phyloP scores from a whole-genome alignment of 2,329 filamentous ascomycete genomes.

The Camillea tinctor region DNA sequence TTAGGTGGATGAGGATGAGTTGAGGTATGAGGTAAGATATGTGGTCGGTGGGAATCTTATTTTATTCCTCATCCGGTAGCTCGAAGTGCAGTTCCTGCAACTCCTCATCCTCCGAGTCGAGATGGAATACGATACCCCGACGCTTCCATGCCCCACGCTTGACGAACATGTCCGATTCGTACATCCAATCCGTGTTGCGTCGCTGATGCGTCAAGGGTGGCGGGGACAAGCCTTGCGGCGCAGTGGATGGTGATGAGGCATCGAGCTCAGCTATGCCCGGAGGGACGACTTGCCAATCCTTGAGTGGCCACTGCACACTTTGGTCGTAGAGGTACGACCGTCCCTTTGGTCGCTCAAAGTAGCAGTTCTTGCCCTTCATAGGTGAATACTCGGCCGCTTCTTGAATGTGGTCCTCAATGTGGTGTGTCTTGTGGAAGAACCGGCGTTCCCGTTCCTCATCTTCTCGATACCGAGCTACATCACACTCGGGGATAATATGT shows the following conservation, averaged over 20 bases:
- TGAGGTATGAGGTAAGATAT: background rate
- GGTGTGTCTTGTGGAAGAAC: conserved; percentile 23
- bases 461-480: conserved; percentile 23
- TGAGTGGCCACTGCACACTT: conserved; percentile 32
- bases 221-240: conserved; percentile 18
- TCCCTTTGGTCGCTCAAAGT: conserved; percentile 23
- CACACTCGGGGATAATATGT: conserved; percentile 25
- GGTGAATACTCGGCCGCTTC: conserved; percentile 27
- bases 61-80: conserved; percentile 23
- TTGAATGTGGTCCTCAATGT: conserved; percentile 23
- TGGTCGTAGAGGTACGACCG: conserved; percentile 31
- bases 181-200: conserved; percentile 29
- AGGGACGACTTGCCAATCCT: conserved; percentile 34
- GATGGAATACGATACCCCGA: conserved; percentile 33
- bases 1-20: background rate
- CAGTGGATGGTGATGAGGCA: conserved; percentile 15
- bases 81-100: conserved; percentile 32
- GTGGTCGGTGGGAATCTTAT: background rate
- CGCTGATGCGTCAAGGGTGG: conserved; percentile 17
- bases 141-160: conserved; percentile 36
- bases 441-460: conserved; percentile 26
- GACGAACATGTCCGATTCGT: conserved; percentile 27
- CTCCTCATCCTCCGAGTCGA: conserved; percentile 22
- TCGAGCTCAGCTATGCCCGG: conserved; percentile 22
- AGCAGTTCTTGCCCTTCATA: conserved; percentile 28